Base-by-base conservation (phyloP, 2,329 filamentous ascomycete genomes). In the Penicillium sp. region DNA sequence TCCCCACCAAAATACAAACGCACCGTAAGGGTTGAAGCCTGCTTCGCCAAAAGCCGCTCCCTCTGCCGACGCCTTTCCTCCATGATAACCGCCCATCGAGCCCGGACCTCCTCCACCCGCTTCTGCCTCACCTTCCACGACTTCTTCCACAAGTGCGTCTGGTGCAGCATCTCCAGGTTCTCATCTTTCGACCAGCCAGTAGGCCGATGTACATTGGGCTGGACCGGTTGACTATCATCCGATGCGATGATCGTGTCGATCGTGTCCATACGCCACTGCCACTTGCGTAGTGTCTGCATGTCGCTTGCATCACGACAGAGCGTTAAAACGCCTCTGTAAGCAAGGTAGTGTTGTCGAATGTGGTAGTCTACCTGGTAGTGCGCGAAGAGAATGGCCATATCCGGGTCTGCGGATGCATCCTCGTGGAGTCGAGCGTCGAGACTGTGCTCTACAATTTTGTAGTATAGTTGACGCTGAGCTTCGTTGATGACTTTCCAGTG, bases 281-380 rank as follows among this genome's bases (percentile, higher is more conserved):
- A 73, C 29, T 58, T 39, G 11, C 61, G 63, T 13, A 72, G 39
- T 6, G 68, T 61, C 8, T 65, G 58, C 45, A 72, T 51, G 27
- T 74, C 72, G 1, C 60, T 52, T 11, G 59, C 57, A 22, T 69
- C 62, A 14, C 71, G 70, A 47, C 72, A 74, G n/a, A 74, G 47
- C 1, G 59, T 61, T 8, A 74, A 33, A 10, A 66, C 37, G 1
- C 68, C 65, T 3, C 66, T 59, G 2, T 60, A 58, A 2, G 56
- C 29, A 22, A 70, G 59, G 29, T 67, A 66, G 43, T 74, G 72
- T 21, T 71, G 64, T 14, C 68, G 68, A 21, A 74, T 66, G 48
- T 74, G 72, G n/a, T 63, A 70, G 43, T 73, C 71, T 4, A 71
- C 61, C 16, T 61, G 60, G 43, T 73, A 74, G 33, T 65, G 66